These are phyloP conservation scores for Nelumbo lutea DNA, from an alignment of 164 flowering plant genomes.

Conservation along the genomic window DNA sequence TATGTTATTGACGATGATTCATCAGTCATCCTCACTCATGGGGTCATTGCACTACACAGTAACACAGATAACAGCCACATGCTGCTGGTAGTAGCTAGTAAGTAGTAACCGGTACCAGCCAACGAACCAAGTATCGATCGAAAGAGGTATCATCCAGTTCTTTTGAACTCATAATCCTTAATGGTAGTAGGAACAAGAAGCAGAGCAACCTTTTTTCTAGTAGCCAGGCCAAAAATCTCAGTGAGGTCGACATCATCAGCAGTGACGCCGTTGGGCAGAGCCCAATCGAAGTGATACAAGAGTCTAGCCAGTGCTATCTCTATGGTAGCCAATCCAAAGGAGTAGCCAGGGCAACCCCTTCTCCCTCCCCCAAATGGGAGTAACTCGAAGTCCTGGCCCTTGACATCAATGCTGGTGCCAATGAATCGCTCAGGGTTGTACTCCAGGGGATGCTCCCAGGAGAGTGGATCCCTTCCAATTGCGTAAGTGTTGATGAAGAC, in stretches of 20 bases:
- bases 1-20: no score
- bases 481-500: constrained; percentile 41
- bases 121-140: no score
- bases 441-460: constrained; percentile 35
- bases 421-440: constrained; percentile 41
- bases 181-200: constrained; percentile 34
- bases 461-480: constrained; percentile 35
- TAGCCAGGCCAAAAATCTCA: constrained; percentile 49
- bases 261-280: constrained; percentile 32
- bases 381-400: constrained; percentile 35
- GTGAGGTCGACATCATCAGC: constrained; percentile 31
- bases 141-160: neutral
- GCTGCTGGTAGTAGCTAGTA: no score
- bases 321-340: constrained; percentile 40
- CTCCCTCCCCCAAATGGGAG: constrained; percentile 54
- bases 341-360: constrained; percentile 52
- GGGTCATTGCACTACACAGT: no score
- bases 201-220: constrained; percentile 37
- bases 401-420: constrained; percentile 21
- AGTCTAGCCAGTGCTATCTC: constrained; percentile 39
- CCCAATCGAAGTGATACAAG: constrained; percentile 51
- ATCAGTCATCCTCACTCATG: no score
- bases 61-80: no score
- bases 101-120: no score
- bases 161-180: constrained; percentile 11